Conservation (phyloP, 192 early-diverging fungal genomes). For the Diversispora epigaea region DNA sequence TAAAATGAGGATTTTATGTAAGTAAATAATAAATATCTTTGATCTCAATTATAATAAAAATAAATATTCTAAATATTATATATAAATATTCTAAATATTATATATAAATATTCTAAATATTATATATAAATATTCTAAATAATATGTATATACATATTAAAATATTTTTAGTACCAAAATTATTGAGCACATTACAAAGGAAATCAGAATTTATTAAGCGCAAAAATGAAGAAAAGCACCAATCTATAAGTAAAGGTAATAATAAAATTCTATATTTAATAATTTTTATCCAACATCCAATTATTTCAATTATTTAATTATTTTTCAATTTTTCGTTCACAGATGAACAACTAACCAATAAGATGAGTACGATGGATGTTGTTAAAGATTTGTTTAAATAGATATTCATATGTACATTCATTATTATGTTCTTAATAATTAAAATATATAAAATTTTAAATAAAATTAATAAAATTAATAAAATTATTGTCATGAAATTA, state of each 20-base stretch:
- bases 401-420: background rate
- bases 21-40: background rate
- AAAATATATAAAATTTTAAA: background rate
- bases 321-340: background rate
- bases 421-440: background rate
- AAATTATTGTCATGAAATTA: background rate
- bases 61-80: too few relatives aligned
- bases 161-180: background rate
- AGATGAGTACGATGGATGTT: background rate
- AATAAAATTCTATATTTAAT: background rate
- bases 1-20: slow-evolving; percentile 11
- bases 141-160: background rate
- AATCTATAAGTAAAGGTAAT: background rate
- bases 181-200: slow-evolving; percentile 6
- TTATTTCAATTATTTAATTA: background rate
- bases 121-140: background rate
- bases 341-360: background rate
- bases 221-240: background rate
- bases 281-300: background rate
- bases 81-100: too few relatives aligned
- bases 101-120: background rate
- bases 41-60: too few relatives aligned
- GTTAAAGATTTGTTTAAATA: background rate
- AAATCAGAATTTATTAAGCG: background rate
- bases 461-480: background rate